A percentile compares a stretch with the other conserved stretches of the same genome.
Conservation (phyloP, 257 asterid species). For the Scutellaria galericulata region DNA sequence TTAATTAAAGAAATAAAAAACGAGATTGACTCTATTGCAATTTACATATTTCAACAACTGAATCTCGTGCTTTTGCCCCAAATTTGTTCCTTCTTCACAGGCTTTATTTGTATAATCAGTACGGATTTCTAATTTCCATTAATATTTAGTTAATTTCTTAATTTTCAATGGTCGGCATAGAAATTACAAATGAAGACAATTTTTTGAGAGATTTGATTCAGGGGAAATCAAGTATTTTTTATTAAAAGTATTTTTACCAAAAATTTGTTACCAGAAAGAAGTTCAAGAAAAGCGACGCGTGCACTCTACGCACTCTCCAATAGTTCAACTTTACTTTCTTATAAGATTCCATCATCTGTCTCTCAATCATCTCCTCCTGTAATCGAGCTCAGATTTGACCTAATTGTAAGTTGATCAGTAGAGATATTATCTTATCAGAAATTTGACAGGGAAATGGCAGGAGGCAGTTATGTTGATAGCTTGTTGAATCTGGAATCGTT, state of each 20-base stretch:
- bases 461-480: slow-evolving; percentile 19
- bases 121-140: too few relatives aligned
- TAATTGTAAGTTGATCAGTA: neutral
- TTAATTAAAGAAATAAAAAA: too few relatives aligned
- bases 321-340: neutral
- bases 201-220: too few relatives aligned
- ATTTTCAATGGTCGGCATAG: too few relatives aligned
- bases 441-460: slow-evolving; percentile 30
- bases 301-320: slow-evolving; percentile 16
- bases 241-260: neutral
- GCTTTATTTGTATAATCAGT: too few relatives aligned
- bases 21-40: too few relatives aligned
- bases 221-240: too few relatives aligned
- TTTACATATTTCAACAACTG: too few relatives aligned
- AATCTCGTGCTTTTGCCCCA: too few relatives aligned
- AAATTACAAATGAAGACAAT: too few relatives aligned
- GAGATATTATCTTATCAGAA: neutral
- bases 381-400: neutral
- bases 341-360: neutral
- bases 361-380: slow-evolving; percentile 6
- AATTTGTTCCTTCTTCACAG: too few relatives aligned
- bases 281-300: slow-evolving; percentile 10
- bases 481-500: slow-evolving; percentile 65
- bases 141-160: too few relatives aligned
- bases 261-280: neutral